A percentile compares a stretch with the other conserved stretches of the same genome.
Conservation (phyloP, 1,284 basidiomycete species). For the Paramarasmius palmivorus region DNA sequence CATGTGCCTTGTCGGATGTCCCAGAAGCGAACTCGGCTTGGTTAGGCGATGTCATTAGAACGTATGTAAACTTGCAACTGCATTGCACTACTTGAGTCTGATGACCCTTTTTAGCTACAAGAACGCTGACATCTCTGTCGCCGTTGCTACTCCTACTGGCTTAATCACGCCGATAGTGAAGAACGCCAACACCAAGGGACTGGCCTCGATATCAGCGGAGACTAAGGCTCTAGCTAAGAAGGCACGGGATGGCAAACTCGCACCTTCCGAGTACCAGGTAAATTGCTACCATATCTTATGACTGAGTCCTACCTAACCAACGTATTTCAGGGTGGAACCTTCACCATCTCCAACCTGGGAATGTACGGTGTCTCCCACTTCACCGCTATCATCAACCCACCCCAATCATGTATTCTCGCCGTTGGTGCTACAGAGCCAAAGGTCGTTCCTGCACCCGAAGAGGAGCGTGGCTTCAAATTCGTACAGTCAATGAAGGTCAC, state of each 20-base stretch:
- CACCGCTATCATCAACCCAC: slow-evolving; percentile 99
- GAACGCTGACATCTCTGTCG: slow-evolving; percentile 95
- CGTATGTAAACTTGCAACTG: slow-evolving; percentile 55
- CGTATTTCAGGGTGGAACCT: slow-evolving; percentile 80
- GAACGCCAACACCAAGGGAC: slow-evolving; percentile 89
- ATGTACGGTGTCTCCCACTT: slow-evolving; percentile 97
- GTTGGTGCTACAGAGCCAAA: slow-evolving; percentile 88
- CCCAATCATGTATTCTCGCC: slow-evolving; percentile 97
- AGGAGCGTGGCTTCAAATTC: slow-evolving; percentile 92
- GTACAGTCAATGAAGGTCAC: slow-evolving; percentile 96
- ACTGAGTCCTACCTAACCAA: slow-evolving; percentile 1
- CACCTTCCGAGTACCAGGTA: slow-evolving; percentile 95
- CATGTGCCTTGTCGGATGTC: slow-evolving; percentile 90
- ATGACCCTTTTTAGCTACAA: slow-evolving; percentile 67
- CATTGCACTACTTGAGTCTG: slow-evolving; percentile 6
- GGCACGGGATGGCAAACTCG: slow-evolving; percentile 95
- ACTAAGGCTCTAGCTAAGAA: slow-evolving; percentile 93
- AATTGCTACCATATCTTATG: slow-evolving; percentile 7
- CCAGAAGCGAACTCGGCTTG: slow-evolving; percentile 98
- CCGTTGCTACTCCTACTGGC: slow-evolving; percentile 94
- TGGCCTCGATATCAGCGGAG: slow-evolving; percentile 90
- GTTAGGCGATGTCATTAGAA: slow-evolving; percentile 94
- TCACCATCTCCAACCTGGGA: slow-evolving; percentile 99
- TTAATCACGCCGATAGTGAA: slow-evolving; percentile 98
- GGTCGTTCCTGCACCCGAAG: slow-evolving; percentile 85